These are phyloP conservation scores for Thielaviopsis punctulata DNA, from an alignment of 2,329 filamentous ascomycete genomes.

Conservation along the genomic window DNA sequence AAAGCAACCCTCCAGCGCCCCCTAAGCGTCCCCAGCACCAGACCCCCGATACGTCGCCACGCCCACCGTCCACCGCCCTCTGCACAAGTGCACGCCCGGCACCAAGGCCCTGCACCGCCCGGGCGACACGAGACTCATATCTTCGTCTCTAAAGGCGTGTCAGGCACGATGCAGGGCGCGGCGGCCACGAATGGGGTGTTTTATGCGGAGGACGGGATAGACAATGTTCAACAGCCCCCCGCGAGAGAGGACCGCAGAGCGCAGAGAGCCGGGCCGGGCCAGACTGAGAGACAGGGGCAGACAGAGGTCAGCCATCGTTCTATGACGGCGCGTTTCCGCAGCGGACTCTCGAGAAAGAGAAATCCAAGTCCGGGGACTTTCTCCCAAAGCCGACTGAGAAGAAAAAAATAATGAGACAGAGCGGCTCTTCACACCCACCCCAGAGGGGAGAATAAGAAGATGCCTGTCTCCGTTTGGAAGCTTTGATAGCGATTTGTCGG, in stretches of 20 bases:
- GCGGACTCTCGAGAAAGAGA: conserved; percentile 19
- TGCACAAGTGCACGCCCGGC: not conserved
- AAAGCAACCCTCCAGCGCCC: conserved; percentile 40
- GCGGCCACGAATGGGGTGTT: conserved; percentile 11
- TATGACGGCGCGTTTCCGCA: conserved; percentile 99
- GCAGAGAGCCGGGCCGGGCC: conserved; percentile 2
- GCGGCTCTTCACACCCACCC: not conserved
- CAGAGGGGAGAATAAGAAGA: too few species aligned
- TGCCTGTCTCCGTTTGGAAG: conserved; percentile 63
- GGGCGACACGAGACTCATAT: conserved; percentile 54
- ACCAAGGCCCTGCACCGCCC: conserved; percentile 1
- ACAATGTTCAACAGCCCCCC: not conserved
- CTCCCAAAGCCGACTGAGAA: conserved; percentile 66
- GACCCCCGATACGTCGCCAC: conserved; percentile 13
- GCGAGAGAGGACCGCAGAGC: not conserved
- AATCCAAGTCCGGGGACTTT: conserved; percentile 97
- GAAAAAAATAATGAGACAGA: conserved; percentile 18
- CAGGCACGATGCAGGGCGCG: conserved; percentile 23
- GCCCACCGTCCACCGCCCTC: conserved; percentile 6
- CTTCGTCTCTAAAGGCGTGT: conserved; percentile 48
- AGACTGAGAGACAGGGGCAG: conserved; percentile 12
- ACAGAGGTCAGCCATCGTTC: conserved; percentile 41
- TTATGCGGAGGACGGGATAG: conserved; percentile 4
- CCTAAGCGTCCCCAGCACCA: conserved; percentile 16
- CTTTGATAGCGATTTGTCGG: conserved; percentile 99